Conservation (phyloP, 768 basidiomycete genomes). For the Guyanaporus albipodus region DNA sequence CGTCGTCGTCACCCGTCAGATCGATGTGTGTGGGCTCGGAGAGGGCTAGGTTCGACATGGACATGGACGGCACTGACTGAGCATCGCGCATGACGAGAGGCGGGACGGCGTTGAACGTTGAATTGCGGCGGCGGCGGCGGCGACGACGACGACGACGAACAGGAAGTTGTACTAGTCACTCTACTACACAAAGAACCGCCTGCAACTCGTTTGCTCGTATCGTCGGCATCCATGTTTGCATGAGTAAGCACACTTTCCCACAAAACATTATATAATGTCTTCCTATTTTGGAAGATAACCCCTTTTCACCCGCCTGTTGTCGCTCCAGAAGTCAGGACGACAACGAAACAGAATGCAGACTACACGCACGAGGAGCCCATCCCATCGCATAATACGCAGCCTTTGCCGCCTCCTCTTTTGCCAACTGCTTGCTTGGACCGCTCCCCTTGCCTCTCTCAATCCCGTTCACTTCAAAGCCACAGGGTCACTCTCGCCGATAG, state of each 20-base stretch:
- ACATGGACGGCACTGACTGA: conserved; percentile 29
- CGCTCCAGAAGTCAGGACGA: not conserved
- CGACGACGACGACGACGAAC: not conserved
- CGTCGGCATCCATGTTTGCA: conserved; percentile 27
- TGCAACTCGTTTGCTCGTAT: conserved; percentile 17
- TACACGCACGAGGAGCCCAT: conserved; percentile 49
- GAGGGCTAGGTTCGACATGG: conserved; percentile 34
- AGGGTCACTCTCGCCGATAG: not conserved
- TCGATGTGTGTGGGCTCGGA: conserved; percentile 58
- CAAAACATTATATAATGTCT: conserved; percentile 8
- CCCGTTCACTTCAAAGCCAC: conserved; percentile 56
- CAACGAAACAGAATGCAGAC: not conserved
- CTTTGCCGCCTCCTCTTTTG: conserved; percentile 74
- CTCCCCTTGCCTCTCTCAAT: conserved; percentile 61
- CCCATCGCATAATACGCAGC: conserved; percentile 73
- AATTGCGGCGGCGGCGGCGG: not conserved
- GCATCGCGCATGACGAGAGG: conserved; percentile 26
- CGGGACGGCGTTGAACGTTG: too few relatives aligned
- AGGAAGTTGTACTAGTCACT: not conserved
- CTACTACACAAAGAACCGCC: conserved; percentile 18
- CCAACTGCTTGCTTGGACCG: conserved; percentile 69
- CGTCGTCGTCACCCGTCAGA: conserved; percentile 68
- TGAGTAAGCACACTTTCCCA: conserved; percentile 26
- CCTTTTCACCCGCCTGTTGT: conserved; percentile 18
- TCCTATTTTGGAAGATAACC: conserved; percentile 20